Percentiles rank a stretch among this genome's conserved stretches.
Conservation (phyloP, 805 yeast species). For the Candida parachauliodes region DNA sequence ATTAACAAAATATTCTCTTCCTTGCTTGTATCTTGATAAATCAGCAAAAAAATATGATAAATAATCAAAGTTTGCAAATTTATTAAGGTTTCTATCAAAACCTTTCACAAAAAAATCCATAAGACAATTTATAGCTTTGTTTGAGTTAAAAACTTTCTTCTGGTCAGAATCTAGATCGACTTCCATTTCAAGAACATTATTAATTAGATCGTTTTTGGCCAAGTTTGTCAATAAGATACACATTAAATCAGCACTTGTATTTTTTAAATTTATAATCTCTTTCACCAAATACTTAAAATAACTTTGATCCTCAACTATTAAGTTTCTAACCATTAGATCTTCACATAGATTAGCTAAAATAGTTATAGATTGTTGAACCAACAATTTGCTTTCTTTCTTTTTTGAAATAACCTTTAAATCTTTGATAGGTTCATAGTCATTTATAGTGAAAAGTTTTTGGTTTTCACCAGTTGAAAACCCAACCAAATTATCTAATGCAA, state of each 20-base stretch:
- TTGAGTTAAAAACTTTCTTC: constrained; percentile 49
- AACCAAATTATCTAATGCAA: constrained; percentile 80
- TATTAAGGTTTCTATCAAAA: constrained; percentile 64
- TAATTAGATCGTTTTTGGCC: constrained; percentile 70
- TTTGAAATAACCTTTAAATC: constrained; percentile 63
- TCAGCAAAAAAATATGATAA: constrained; percentile 88
- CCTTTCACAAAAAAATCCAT: constrained; percentile 91
- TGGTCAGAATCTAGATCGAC: constrained; percentile 36
- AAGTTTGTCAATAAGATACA: constrained; percentile 81
- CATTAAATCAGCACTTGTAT: constrained; percentile 73
- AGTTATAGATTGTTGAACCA: constrained; percentile 67
- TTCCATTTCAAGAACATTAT: constrained; percentile 41
- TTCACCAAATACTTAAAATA: constrained; percentile 49
- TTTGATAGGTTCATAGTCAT: constrained; percentile 64
- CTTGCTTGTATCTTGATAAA: constrained; percentile 67
- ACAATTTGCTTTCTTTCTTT: constrained; percentile 47
- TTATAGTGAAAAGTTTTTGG: constrained; percentile 61
- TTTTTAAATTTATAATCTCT: constrained; percentile 50
- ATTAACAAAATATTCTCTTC: constrained; percentile 75
- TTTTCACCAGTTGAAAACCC: constrained; percentile 75
- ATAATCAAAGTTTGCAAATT: constrained; percentile 74
- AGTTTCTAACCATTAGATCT: constrained; percentile 56
- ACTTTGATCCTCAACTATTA: constrained; percentile 61
- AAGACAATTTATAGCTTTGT: constrained; percentile 66
- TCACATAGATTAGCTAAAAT: constrained; percentile 82